phyloP scores from a whole-genome alignment of 192 early-diverging fungal genomes.

The Umbelopsis sp. region DNA sequence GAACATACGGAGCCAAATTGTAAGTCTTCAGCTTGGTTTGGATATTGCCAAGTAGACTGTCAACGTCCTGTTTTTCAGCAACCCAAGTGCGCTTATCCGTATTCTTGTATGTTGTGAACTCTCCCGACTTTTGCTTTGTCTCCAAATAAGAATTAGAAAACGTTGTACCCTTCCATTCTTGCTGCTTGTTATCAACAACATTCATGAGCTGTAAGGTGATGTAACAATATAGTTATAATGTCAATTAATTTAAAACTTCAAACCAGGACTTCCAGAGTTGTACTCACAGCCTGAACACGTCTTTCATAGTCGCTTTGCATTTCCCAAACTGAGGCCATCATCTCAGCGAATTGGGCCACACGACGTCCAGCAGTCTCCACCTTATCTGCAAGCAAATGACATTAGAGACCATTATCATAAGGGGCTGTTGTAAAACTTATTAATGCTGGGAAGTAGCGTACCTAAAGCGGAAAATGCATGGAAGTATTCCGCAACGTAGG shows the following conservation, averaged over 20 bases:
- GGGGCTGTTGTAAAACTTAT: not conserved
- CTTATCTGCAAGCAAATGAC: constrained; percentile 53
- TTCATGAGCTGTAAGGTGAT: constrained; percentile 60
- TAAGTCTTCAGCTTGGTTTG: constrained; percentile 97
- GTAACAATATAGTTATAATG: not conserved
- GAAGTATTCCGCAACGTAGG: constrained; percentile 98
- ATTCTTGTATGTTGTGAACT: constrained; percentile 86
- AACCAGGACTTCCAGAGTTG: not conserved
- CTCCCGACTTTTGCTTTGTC: constrained; percentile 69
- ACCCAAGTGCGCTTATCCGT: constrained; percentile 85
- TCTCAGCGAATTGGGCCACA: constrained; percentile 88
- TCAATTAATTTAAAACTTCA: not conserved
- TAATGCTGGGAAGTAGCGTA: not conserved
- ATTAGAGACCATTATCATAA: not conserved
- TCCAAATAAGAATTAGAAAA: constrained; percentile 75
- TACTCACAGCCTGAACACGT: constrained; percentile 64
- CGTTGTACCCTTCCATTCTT: constrained; percentile 63
- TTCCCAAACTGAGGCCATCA: constrained; percentile 86
- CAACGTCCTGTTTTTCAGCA: constrained; percentile 87
- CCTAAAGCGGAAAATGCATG: constrained; percentile 93
- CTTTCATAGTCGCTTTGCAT: constrained; percentile 95
- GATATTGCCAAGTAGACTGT: constrained; percentile 91
- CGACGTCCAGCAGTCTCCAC: constrained; percentile 90
- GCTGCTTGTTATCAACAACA: constrained; percentile 61
- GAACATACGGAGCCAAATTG: constrained; percentile 82